Base-by-base conservation (phyloP, 495 filamentous ascomycete species). In the Cercophora sp. region DNA sequence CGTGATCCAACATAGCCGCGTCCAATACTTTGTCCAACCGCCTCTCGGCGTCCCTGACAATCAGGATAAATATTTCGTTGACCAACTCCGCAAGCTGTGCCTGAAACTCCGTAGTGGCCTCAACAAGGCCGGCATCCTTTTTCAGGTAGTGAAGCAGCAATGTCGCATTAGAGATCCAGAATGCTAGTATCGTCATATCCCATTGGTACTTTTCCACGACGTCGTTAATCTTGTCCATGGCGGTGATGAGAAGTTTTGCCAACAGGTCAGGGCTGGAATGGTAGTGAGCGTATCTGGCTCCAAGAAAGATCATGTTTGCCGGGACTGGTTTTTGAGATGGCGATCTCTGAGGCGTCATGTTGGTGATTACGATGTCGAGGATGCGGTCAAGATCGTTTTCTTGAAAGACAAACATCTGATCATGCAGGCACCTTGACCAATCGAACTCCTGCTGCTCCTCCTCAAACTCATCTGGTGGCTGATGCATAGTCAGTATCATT, bases 391-490 rank as follows among this genome's bases (percentile, higher is more conserved):
- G 71, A 54, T 97, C 94, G 61, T 80, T 82, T 48, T 99, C 94
- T 70, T 97, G 94, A 66, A 99, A 97, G 20, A 99, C 93, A 61
- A 99, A 99, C 93, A 99, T 99, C 64, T 99, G 93, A 67, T 99
- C 93, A 63, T 96, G 90, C 37, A 96, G 73, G 70, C 93, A 99
- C 62, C 85, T 78, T 60, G 89, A 87, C 93, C 93, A 99, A n/a
- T 96, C 84, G 57, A 99, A 99, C 51, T 97, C 93, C 62, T 95
- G 90, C 36, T 84, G 82, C 48, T 96, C 89, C 50, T 88, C 88
- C 62, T 96, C 90, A 16, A 89, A 70, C 27, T 96, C 92, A 54
- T 91, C 91, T 1, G 83, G 77, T 27, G 84, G 76, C 89, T 96
- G 25, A 34, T 15, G 24, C n/a, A n/a, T 60, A 44, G 8, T 31